A percentile compares a stretch with the other conserved stretches of the same genome.
These are phyloP conservation scores for Omphalotus guepiniiformis DNA, from an alignment of 768 basidiomycete genomes.

Conservation along the genomic window DNA sequence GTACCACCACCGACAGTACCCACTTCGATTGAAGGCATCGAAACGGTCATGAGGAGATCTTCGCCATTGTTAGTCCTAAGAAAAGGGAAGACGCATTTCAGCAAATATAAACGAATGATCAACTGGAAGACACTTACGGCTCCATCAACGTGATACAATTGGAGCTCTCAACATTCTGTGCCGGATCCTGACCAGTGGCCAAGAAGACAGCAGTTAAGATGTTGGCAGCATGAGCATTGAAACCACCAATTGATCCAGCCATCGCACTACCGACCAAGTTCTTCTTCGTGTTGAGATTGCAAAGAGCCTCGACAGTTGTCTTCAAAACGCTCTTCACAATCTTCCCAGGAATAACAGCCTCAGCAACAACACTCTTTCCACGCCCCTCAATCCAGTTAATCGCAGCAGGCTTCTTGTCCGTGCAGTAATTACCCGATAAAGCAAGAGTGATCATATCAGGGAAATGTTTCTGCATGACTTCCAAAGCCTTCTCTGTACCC, in stretches of 20 bases:
- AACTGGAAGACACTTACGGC: conserved; percentile 57
- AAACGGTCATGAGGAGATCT: conserved; percentile 88
- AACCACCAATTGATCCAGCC: conserved; percentile 97
- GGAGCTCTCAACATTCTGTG: conserved; percentile 98
- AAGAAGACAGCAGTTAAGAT: conserved; percentile 94
- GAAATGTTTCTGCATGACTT: conserved; percentile 70
- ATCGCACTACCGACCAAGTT: conserved; percentile 96
- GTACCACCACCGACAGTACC: conserved; percentile 98
- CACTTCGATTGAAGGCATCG: conserved; percentile 99
- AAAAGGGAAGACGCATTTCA: not conserved
- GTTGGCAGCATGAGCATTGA: conserved; percentile 98
- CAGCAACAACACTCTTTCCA: conserved; percentile 96
- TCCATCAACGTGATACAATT: conserved; percentile 99
- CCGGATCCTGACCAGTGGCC: conserved; percentile 97
- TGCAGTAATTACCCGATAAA: conserved; percentile 97
- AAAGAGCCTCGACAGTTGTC: conserved; percentile 87
- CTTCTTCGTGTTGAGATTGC: conserved; percentile 94
- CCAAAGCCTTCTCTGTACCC: conserved; percentile 93
- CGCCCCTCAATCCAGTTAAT: conserved; percentile 99
- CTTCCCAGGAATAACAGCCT: conserved; percentile 87
- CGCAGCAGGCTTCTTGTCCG: conserved; percentile 98
- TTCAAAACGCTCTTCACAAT: conserved; percentile 89
- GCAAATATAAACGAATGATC: not conserved
- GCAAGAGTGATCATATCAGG: conserved; percentile 91
- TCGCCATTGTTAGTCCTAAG: conserved; percentile 78